Conservation (phyloP, 1,284 basidiomycete species). For the Microbotryum saponariae region DNA sequence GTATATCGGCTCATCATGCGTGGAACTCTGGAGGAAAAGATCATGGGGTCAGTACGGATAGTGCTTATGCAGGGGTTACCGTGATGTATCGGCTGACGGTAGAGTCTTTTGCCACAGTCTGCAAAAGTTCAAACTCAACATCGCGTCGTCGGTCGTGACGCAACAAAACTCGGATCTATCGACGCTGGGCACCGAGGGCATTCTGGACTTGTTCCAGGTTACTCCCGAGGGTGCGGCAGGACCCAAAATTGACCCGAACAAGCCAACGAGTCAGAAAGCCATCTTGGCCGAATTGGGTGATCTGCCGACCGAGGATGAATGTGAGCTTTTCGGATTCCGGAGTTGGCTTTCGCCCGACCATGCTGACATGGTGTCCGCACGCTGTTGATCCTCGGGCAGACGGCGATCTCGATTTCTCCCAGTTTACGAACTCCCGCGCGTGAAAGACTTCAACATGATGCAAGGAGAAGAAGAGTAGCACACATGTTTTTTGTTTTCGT, state of each 20-base stretch:
- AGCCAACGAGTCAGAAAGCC: conserved; percentile 42
- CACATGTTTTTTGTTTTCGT: too few species aligned
- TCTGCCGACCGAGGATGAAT: conserved; percentile 40
- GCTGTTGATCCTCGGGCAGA: background rate
- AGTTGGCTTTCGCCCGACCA: background rate
- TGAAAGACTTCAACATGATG: background rate
- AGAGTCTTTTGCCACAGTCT: conserved; percentile 48
- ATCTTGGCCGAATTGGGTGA: conserved; percentile 41
- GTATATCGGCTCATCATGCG: conserved; percentile 96
- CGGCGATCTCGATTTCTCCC: conserved; percentile 10
- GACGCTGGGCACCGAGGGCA: conserved; percentile 95
- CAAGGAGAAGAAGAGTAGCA: too few species aligned
- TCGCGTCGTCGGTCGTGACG: conserved; percentile 91
- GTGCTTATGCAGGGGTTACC: background rate
- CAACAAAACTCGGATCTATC: conserved; percentile 91
- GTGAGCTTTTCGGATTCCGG: background rate
- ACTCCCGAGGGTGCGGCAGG: conserved; percentile 10
- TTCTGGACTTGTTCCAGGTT: conserved; percentile 75
- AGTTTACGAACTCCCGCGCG: background rate
- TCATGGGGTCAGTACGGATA: conserved; percentile 81
- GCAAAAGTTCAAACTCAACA: conserved; percentile 98
- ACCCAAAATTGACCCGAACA: conserved; percentile 14
- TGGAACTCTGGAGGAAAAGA: conserved; percentile 97
- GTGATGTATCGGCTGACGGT: background rate
- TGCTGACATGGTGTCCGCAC: background rate